phyloP scores from a whole-genome alignment of 1,139 yeast genomes.

The Hansenula sp. region DNA sequence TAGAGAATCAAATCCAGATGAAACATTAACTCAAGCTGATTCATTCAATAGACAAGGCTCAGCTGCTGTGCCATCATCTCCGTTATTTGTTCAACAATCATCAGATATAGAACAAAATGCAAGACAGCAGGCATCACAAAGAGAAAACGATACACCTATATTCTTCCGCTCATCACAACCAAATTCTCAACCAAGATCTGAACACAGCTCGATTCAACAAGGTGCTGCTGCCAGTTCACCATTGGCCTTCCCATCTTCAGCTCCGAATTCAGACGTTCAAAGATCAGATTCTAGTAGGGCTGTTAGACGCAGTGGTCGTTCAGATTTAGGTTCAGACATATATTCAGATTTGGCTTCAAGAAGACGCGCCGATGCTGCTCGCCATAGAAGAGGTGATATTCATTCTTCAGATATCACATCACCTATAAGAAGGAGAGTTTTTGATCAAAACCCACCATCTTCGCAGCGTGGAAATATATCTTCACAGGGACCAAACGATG shows the following conservation, averaged over 20 bases:
- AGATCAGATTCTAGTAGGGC: conserved; percentile 10
- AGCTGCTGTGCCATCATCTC: conserved; percentile 57
- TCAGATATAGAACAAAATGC: conserved; percentile 21
- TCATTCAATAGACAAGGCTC: conserved; percentile 22
- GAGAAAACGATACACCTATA: conserved; percentile 27
- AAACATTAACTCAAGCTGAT: conserved; percentile 18
- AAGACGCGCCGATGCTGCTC: conserved; percentile 26
- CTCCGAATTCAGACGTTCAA: conserved; percentile 23
- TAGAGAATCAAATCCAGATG: conserved; percentile 1
- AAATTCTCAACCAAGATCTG: conserved; percentile 3
- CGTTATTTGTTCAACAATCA: conserved; percentile 58
- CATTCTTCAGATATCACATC: conserved; percentile 52
- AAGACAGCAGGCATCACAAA: conserved; percentile 11
- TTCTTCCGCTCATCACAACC: conserved; percentile 33
- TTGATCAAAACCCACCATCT: conserved; percentile 10
- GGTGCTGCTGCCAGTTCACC: conserved; percentile 38
- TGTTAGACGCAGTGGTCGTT: conserved; percentile 7
- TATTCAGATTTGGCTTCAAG: conserved; percentile 31
- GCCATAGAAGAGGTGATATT: conserved; percentile 50
- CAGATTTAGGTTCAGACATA: conserved; percentile 26
- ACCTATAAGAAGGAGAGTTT: conserved; percentile 38
- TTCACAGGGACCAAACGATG: conserved; percentile 19
- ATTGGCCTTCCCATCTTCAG: conserved; percentile 42
- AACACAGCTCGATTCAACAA: conserved; percentile 15
- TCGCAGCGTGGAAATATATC: conserved; percentile 11